Percentiles rank a stretch among this genome's conserved stretches.
Conservation (phyloP, 768 basidiomycete species). For the Rubroboletus satanas region DNA sequence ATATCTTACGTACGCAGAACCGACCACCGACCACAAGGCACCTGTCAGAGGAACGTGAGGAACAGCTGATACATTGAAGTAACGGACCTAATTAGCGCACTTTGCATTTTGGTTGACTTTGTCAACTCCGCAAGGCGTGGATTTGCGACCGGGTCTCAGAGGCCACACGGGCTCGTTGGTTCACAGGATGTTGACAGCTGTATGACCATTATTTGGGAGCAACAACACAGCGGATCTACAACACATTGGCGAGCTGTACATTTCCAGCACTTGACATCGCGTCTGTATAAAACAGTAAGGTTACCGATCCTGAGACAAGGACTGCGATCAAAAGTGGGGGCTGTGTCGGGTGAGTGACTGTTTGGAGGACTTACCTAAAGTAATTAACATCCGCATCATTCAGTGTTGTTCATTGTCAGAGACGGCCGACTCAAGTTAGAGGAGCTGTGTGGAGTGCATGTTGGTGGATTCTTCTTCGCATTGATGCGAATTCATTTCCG, state of each 20-base stretch:
- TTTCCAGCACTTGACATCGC: conserved; percentile 21
- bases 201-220: conserved; percentile 22
- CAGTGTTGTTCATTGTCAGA: conserved; percentile 25
- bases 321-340: conserved; percentile 21
- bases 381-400: conserved; percentile 15
- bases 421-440: conserved; percentile 13
- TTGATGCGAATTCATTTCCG: conserved; percentile 34
- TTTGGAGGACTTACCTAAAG: conserved; percentile 27
- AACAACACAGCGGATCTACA: conserved; percentile 25
- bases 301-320: conserved; percentile 16
- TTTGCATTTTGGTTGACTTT: conserved; percentile 32
- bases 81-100: conserved; percentile 32
- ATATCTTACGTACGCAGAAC: conserved; percentile 33
- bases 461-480: conserved; percentile 16
- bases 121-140: conserved; percentile 25
- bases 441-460: conserved; percentile 19
- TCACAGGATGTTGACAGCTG: conserved; percentile 21
- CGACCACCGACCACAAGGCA: conserved; percentile 31
- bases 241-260: conserved; percentile 23
- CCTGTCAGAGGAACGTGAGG: conserved; percentile 31
- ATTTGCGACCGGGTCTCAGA: conserved; percentile 31
- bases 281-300: conserved; percentile 18
- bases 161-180: conserved; percentile 14
- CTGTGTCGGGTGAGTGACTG: conserved; percentile 7
- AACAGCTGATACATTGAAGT: conserved; percentile 23